A percentile compares a stretch with the other conserved stretches of the same genome.
Conservation (phyloP, 306 rosid genomes). For the Notholithocarpus densiflorus region DNA sequence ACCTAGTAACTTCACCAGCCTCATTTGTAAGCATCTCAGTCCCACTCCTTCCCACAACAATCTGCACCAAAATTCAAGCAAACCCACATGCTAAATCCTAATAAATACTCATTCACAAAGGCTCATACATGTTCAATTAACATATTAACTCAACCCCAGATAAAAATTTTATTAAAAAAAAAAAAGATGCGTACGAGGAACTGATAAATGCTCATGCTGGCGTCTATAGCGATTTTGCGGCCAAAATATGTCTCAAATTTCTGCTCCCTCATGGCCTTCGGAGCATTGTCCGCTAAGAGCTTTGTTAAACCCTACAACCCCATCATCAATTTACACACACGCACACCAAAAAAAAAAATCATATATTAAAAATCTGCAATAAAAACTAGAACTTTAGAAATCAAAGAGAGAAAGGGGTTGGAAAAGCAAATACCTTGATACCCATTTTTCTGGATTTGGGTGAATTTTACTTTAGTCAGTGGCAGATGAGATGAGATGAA, state of each 20-base stretch:
- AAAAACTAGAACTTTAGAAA: background rate
- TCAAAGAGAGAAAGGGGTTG: background rate
- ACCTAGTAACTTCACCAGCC: conserved; percentile 99
- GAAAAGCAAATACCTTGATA: conserved; percentile 56
- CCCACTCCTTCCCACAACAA: conserved; percentile 96
- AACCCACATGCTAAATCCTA: conserved; percentile 5
- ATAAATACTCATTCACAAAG: background rate
- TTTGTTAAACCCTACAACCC: conserved; percentile 87
- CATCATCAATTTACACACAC: conserved; percentile 1
- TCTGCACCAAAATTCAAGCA: conserved; percentile 45
- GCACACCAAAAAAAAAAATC: background rate
- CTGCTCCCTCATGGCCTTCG: conserved; percentile 86
- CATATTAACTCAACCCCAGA: background rate
- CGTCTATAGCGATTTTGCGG: conserved; percentile 93
- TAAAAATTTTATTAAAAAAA: background rate
- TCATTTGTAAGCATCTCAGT: conserved; percentile 93
- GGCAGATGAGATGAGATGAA: too few species aligned
- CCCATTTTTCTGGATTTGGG: conserved; percentile 44
- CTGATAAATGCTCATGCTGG: conserved; percentile 99
- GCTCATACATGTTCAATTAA: background rate
- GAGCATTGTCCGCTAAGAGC: conserved; percentile 96
- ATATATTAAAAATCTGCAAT: background rate
- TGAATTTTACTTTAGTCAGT: too few species aligned
- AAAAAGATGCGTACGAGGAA: conserved; percentile 56
- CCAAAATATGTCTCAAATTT: conserved; percentile 91